These are phyloP conservation scores for Evansstolkia leycettana DNA, from an alignment of 495 filamentous ascomycete genomes.

Conservation along the genomic window DNA sequence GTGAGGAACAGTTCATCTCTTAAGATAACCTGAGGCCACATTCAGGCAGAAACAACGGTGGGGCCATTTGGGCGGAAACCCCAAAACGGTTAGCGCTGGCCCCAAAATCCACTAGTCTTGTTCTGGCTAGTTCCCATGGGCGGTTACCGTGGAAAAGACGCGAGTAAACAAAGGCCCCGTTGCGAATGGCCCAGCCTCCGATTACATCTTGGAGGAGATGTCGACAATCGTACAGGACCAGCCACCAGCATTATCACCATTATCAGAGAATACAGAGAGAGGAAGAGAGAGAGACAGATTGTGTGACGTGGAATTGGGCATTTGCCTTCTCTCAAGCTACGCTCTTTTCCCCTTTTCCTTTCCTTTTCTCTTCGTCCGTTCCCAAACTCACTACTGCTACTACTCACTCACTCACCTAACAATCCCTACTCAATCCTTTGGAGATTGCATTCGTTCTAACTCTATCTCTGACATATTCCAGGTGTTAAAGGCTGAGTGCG, in stretches of 20 bases:
- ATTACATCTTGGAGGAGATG: constrained; percentile 12
- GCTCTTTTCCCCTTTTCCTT: constrained; percentile 15
- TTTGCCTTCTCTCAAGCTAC: constrained; percentile 22
- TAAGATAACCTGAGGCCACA: no score
- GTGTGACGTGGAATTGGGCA: constrained; percentile 16
- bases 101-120: not conserved
- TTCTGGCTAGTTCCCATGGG: constrained; percentile 4
- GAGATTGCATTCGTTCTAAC: no score
- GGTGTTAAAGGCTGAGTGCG: no score
- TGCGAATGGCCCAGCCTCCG: constrained; percentile 41
- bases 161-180: constrained; percentile 35
- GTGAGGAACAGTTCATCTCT: no score
- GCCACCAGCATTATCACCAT: constrained; percentile 11
- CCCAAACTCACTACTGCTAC: not conserved
- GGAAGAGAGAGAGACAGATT: constrained; percentile 5
- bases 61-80: no score
- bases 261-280: constrained; percentile 1
- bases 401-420: constrained; percentile 6
- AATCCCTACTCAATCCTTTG: not conserved
- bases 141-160: constrained; percentile 27
- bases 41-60: no score
- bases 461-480: no score
- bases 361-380: constrained; percentile 11
- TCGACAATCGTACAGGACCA: constrained; percentile 8
- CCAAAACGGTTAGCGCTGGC: no score